Evolutionary conservation across 768 basidiomycete species (phyloP).

Genomic region (Aureoboletus auriporus): DNA sequence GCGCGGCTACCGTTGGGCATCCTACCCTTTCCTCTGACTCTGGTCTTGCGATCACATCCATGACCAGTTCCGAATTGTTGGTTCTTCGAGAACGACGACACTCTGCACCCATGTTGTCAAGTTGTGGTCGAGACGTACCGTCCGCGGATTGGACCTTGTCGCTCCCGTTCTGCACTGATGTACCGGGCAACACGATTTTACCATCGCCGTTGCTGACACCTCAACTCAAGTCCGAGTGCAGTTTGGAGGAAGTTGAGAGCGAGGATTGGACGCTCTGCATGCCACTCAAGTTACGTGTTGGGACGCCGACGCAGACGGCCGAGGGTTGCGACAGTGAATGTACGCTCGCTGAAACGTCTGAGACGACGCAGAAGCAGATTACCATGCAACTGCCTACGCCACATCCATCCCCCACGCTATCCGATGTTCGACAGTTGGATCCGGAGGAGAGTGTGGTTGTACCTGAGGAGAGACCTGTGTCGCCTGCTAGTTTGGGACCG

Average conservation of each 20-base stretch:
- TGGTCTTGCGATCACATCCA: not conserved
- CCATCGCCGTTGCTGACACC: constrained; percentile 2
- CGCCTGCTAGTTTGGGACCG: constrained; percentile 24
- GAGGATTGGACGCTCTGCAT: constrained; percentile 33
- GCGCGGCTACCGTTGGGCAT: constrained; percentile 13
- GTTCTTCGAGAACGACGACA: constrained; percentile 29
- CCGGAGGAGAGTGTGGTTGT: constrained; percentile 1
- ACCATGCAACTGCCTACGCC: constrained; percentile 25
- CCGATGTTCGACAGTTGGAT: constrained; percentile 3
- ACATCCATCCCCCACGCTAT: constrained; percentile 23
- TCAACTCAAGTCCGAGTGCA: not conserved
- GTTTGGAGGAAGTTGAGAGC: constrained; percentile 7
- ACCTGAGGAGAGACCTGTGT: constrained; percentile 7
- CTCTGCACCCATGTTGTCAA: constrained; percentile 25
- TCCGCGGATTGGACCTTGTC: constrained; percentile 29
- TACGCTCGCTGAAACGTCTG: constrained; percentile 1
- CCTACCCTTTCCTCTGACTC: not conserved
- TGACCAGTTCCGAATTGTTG: constrained; percentile 15
- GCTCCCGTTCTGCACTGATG: constrained; percentile 27
- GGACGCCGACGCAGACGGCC: not conserved
- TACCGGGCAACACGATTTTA: constrained; percentile 20
- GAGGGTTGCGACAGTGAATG: constrained; percentile 4
- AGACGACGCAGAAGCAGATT: not conserved
- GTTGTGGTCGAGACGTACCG: not conserved
- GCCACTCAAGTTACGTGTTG: constrained; percentile 21